Base-by-base conservation (phyloP, 306 rosid species). In the Nissolia schottii region DNA sequence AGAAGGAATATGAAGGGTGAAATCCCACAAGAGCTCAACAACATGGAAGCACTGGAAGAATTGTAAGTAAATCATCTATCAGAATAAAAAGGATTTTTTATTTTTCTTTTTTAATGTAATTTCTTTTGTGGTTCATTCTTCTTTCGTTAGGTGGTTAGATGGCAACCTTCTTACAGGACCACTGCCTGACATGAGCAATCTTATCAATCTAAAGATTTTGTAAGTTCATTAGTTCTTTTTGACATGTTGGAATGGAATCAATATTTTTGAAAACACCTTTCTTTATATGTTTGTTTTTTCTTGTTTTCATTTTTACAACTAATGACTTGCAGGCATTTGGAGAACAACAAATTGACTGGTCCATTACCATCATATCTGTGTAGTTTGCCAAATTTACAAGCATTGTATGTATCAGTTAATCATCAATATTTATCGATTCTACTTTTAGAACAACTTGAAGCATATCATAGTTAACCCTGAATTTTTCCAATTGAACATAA, bases 131-230 rank as follows among this genome's bases (percentile, higher is more conserved):
- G 67, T 19, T 12, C 72, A 4, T 65, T 51, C 46, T 53, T 41
- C 15, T 64, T 80, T 72, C 62, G 73, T 73, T 82, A 91, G 99
- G 88, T 86, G 97, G 99, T 77, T 94, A 80, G 88, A 79, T 70
- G 87, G 87, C 25, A 94, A 94, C 80, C 76, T 80, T 73, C 86
- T 94, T 40, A 81, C 84, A 18, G 99, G 97, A 60, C 75, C 77
- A 55, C 85, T 94, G 48, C 97, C 99, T 57, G 99, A 91, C 89
- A 74, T 91, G 76, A 86, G 89, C 76, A 89, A 82, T 84, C 99
- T 94, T 25, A 58, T 91, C 69, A 86, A 82, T 75, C 75, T 94
- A 84, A 89, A 86, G 86, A 89, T 94, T 80, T 73, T 94, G 99
- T 94, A 83, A 86, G 99, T 73, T 73, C 75, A 70, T 55, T 38